phyloP scores from a whole-genome alignment of 345 rosid genomes.

The Citrus glauca region DNA sequence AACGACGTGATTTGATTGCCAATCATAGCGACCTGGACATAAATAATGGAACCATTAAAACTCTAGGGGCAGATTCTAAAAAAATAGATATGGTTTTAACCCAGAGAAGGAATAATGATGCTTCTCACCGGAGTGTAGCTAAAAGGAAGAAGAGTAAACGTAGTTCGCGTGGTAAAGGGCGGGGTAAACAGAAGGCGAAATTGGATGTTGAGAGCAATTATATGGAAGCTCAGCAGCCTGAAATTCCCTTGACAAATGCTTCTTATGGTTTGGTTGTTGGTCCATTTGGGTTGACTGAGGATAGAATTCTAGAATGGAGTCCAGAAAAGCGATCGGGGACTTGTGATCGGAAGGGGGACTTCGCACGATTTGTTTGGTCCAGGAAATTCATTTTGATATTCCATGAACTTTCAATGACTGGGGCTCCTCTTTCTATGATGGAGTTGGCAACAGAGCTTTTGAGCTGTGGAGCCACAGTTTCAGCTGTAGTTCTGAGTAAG shows the following conservation, averaged over 20 bases:
- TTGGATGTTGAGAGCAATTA: slow-evolving; percentile 30
- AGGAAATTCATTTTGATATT: slow-evolving; percentile 85
- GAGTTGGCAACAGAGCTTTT: slow-evolving; percentile 94
- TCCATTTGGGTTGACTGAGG: slow-evolving; percentile 80
- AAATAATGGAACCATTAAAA: slow-evolving; percentile 39
- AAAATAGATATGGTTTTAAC: slow-evolving; percentile 47
- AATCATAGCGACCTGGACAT: slow-evolving; percentile 36
- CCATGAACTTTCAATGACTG: slow-evolving; percentile 98
- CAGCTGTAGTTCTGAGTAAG: slow-evolving; percentile 88
- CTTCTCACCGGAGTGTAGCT: slow-evolving; percentile 30
- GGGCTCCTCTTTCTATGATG: slow-evolving; percentile 97
- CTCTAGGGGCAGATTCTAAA: slow-evolving; percentile 34
- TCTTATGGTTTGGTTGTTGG: slow-evolving; percentile 80
- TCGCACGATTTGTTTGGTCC: slow-evolving; percentile 95
- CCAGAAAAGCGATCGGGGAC: slow-evolving; percentile 89
- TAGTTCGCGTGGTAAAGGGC: slow-evolving; percentile 40
- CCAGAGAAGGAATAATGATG: slow-evolving; percentile 38
- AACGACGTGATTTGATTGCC: slow-evolving; percentile 47
- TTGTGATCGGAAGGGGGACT: slow-evolving; percentile 86
- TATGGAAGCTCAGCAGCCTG: slow-evolving; percentile 49
- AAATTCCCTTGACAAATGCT: slow-evolving; percentile 60
- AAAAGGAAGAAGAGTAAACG: slow-evolving; percentile 52
- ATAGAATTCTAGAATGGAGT: slow-evolving; percentile 80
- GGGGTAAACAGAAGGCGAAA: slow-evolving; percentile 37
- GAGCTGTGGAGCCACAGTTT: slow-evolving; percentile 98